Evolutionary conservation across 2,329 filamentous ascomycete genomes (phyloP), one percentile per base, ranked within the genome.

Genomic region (Xenoacremonium recifei): DNA sequence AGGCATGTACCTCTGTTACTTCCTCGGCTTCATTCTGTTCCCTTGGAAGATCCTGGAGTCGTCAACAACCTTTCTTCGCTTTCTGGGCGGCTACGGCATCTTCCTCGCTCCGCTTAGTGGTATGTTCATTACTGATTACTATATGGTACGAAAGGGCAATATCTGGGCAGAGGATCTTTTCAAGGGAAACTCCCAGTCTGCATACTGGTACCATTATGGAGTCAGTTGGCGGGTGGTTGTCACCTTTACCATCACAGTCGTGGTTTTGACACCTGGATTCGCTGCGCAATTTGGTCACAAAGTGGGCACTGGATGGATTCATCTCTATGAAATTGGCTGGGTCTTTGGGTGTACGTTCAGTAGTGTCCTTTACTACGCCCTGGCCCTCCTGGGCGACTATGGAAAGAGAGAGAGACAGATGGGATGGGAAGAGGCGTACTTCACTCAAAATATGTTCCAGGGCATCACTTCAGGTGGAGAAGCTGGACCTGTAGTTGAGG

Each of bases 41-140:
- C 63, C 63, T 2, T 66, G 63, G 62, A 61, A 62, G 37, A 47
- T 62, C 13, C 45, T 58, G n/a, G 45, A 44, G 1, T 56, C 46
- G 9, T 56, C 58, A 2, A 20, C 35, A 1, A 40, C 46, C 1
- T 60, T 62, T 15, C 40, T 62, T 3, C 49, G 48, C 9, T 61
- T 60, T 29, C 36, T 62, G 10, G 48, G 49, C 11, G 49, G 51
- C 12, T 61, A 60, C 45, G 52, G 49, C 38, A 54, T 61, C 34
- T 59, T 60, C 36, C 55, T 62, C 49, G 57, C 45, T 0, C 57
- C 57, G 1, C 44, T 61, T 1, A 51, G 50, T 17, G 54, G 52
- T 2, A 58, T 63, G 11, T 65, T 66, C 45, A 51, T 66, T 6
- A 53, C 61, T 17, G 66, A 68, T 44, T 68, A 67, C 44, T 54